Base-by-base conservation (phyloP, 1,139 yeast species). In the Blastobotrys indianensis region DNA sequence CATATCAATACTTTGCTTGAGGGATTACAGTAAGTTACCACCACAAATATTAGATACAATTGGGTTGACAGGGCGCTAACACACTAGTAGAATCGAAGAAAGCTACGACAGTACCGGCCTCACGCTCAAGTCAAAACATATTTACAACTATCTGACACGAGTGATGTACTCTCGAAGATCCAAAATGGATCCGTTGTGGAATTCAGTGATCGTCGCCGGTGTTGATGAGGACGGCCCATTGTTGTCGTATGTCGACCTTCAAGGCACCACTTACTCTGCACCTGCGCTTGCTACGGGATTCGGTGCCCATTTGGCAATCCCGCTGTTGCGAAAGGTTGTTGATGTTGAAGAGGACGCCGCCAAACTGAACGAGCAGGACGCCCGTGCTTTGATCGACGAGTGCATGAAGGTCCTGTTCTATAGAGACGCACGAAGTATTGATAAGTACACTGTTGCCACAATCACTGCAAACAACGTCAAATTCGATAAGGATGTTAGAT, bases 151-250 rank as follows among this genome's bases (percentile, higher is more conserved):
- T 64, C 73, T 94, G 56, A 80, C 94, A 40, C 79, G 85, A 52
- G 83, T 90, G 39, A 74, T 90, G 74, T 94, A 94, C 69, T 74
- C 78, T 57, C 80, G 97, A 67, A 80, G 99, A 67, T 77, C 85
- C 44, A 87, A 90, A 67, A 82, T 94, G 92, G 79, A 94, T 64
- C 99, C 99, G 20, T 75, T 88, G 54, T 94, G 98, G 98, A 94
- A 92, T 67, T 85, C 97, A 0, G 72, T 86, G 35, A 73, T 94
- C 48, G 97, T 92, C 44, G 97, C 90, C 8, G 99, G 97, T 4
- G 76, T 83, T 58, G 82, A 80, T 50, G 82, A 78, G 35, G 77
- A 77, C 37, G 70, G 73, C 57, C 70, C 71, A 44, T 85, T 85
- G 59, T 73, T 92, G 60, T 81, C 82, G 55, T 90, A 85, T 62